Evolutionary conservation across 2,329 filamentous ascomycete genomes (phyloP), one percentile per base, ranked within the genome.

Genomic region (Ophiocordyceps camponoti-floridani): DNA sequence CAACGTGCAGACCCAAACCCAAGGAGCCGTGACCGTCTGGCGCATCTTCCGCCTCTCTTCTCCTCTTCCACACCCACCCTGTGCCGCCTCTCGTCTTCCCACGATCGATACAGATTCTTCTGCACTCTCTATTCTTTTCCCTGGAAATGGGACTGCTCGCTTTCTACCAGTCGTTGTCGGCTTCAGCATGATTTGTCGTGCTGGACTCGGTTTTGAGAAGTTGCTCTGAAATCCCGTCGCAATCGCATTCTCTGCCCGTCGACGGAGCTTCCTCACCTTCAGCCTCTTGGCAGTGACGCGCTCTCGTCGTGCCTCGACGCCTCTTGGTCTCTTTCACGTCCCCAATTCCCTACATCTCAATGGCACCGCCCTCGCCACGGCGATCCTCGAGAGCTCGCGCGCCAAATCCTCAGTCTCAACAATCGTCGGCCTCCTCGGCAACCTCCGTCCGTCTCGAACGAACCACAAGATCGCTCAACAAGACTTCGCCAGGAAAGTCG

Each of bases 331-430:
- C 44, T 27, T 26, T 12, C 54, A 52, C 55, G 61, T 56, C 48
- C 44, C 30, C 42, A 40, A 42, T 38, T 48, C 44, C 44, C 46
- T n/a, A n/a, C n/a, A 47, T 52, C 61, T 67, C 67, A 69, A 75
- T 75, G 73, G 72, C 73, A 69, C 72, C 68, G 58, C 66, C 66
- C 54, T 75, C 82, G 59, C 84, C 84, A 61, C 82, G 89, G 66
- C 84, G 89, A 62, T 94, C 88, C 58, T 91, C 88, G 64, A 81
- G 89, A 73, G 86, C 86, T 69, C 84, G 85, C 60, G 78, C 78
- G 57, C 79, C 77, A 54, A 83, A 88, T 68, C 74, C 79, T 56
- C 75, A 77, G 64, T 77, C 81, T 55, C 79, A 85, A 54, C 80
- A 85, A 55, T 85, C 83, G 50, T 86, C 83, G 50, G 79, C 83